Conservation (phyloP, 441 rosid species). For the Populus hybrid region DNA sequence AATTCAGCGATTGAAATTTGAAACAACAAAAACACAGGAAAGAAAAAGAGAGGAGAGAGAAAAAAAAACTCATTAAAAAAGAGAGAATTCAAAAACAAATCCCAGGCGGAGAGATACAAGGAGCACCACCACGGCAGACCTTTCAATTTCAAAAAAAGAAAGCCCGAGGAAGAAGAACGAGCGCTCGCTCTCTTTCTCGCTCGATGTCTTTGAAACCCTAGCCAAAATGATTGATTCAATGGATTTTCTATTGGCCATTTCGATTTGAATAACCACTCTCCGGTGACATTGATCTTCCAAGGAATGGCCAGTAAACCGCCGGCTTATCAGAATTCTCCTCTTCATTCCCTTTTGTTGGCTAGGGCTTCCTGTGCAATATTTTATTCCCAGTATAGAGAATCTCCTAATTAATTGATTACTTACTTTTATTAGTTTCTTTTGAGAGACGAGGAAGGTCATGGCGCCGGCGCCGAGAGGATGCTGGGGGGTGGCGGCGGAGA, state of each 20-base stretch:
- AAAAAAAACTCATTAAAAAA: neutral
- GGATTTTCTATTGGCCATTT: neutral
- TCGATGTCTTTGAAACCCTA: slow-evolving; percentile 20
- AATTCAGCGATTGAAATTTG: neutral
- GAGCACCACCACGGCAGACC: neutral
- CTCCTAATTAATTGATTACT: neutral
- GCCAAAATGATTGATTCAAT: neutral
- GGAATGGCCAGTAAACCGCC: slow-evolving; percentile 28
- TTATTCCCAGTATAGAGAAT: neutral
- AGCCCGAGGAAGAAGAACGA: neutral
- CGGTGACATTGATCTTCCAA: slow-evolving; percentile 10
- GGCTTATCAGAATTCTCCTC: slow-evolving; percentile 7
- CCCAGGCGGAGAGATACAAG: neutral
- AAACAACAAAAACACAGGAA: neutral
- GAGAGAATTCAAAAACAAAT: neutral
- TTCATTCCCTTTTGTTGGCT: slow-evolving; percentile 7
- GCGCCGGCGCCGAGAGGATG: slow-evolving; percentile 40
- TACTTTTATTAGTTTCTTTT: too few species aligned
- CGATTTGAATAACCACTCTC: neutral
- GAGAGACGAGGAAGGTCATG: slow-evolving; percentile 19
- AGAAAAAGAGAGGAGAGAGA: neutral
- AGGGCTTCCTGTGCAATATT: slow-evolving; percentile 27
- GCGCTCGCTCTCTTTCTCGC: neutral
- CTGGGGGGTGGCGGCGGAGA: slow-evolving; percentile 55
- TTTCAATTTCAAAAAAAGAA: too few species aligned